phyloP scores from a whole-genome alignment of 495 filamentous ascomycete species.

The Sabuloglossum arenarium region DNA sequence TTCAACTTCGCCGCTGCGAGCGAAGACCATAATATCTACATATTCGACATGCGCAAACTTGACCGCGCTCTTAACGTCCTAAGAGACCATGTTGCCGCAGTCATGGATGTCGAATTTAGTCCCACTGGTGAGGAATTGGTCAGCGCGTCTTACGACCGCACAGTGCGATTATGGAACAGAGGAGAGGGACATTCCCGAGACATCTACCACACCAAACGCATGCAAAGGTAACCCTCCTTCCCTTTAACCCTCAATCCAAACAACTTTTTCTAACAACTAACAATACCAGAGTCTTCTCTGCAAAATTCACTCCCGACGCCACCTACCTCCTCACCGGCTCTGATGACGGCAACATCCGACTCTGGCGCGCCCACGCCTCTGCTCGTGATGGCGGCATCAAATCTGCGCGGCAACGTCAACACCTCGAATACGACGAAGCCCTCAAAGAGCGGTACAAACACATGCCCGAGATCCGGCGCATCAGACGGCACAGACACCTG shows the following conservation, averaged over 20 bases:
- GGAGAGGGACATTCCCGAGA: constrained; percentile 68
- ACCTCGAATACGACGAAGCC: constrained; percentile 80
- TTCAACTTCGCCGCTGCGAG: constrained; percentile 76
- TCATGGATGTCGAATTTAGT: constrained; percentile 91
- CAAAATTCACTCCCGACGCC: constrained; percentile 67
- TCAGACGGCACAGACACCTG: constrained; percentile 74
- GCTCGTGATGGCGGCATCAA: constrained; percentile 59
- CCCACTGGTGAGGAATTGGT: constrained; percentile 92
- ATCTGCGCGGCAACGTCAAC: constrained; percentile 57
- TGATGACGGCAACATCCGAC: constrained; percentile 82
- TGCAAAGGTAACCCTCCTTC: constrained; percentile 43
- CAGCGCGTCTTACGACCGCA: constrained; percentile 70
- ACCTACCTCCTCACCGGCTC: constrained; percentile 70
- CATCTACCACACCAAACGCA: constrained; percentile 92
- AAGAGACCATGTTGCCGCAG: constrained; percentile 87
- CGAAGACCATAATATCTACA: constrained; percentile 60
- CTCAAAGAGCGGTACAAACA: constrained; percentile 70
- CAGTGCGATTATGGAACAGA: constrained; percentile 60
- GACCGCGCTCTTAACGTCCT: constrained; percentile 72
- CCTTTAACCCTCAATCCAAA: neutral
- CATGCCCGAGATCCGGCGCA: constrained; percentile 89
- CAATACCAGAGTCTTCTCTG: constrained; percentile 49
- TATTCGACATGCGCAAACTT: constrained; percentile 79
- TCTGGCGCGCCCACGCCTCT: constrained; percentile 85
- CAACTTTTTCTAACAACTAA: constrained; percentile 7